A percentile compares a stretch with the other conserved stretches of the same genome.
These are phyloP conservation scores for Huiozyma sinensis DNA, from an alignment of 805 yeast species.

Conservation along the genomic window DNA sequence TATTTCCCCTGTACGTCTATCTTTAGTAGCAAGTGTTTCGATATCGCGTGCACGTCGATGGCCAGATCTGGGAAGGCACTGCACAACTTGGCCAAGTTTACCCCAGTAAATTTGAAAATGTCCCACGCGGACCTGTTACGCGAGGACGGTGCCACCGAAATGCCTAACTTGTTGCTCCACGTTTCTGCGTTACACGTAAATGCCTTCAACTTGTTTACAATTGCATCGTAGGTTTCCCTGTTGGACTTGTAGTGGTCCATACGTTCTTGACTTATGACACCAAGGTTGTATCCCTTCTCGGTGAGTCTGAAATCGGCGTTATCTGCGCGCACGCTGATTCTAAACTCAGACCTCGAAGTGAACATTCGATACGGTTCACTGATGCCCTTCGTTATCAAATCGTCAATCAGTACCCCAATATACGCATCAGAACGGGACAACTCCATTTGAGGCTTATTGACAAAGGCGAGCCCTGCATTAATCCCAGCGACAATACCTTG, in stretches of 20 bases:
- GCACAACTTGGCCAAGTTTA: constrained; percentile 20
- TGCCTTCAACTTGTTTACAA: constrained; percentile 36
- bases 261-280: constrained; percentile 55
- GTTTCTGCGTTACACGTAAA: constrained; percentile 41
- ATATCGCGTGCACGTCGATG: constrained; percentile 20
- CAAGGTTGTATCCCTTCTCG: constrained; percentile 48
- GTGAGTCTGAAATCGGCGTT: constrained; percentile 88
- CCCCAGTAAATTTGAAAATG: constrained; percentile 47
- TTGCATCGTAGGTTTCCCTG: constrained; percentile 32
- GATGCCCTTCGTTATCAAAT: constrained; percentile 88
- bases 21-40: constrained; percentile 43
- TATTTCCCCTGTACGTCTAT: constrained; percentile 74
- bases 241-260: constrained; percentile 41
- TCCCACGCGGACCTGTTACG: constrained; percentile 58
- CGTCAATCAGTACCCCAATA: constrained; percentile 88
- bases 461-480: constrained; percentile 65
- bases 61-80: constrained; percentile 30
- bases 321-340: constrained; percentile 84
- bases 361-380: constrained; percentile 97
- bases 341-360: constrained; percentile 88
- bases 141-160: constrained; percentile 44
- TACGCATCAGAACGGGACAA: constrained; percentile 76
- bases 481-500: constrained; percentile 95
- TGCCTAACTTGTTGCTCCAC: constrained; percentile 49
- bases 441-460: constrained; percentile 30